Evolutionary conservation across 2,329 filamentous ascomycete genomes (phyloP), one percentile per base, ranked within the genome.

Genomic region (Ophiostoma australiae): DNA sequence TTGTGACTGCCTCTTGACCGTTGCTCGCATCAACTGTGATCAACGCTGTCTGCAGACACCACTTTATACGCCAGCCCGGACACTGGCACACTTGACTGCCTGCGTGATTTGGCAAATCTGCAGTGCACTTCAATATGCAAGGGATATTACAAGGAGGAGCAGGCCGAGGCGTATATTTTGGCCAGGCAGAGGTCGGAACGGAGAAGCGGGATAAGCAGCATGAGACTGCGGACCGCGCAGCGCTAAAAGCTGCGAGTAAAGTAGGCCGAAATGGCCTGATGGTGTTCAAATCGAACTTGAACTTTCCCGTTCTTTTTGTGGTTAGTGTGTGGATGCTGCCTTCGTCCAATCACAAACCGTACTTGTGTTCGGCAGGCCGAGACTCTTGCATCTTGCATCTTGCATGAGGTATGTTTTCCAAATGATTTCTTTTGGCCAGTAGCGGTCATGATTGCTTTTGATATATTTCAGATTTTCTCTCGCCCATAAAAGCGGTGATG

Each of bases 41-140:
- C n/a, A 58, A 15, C 52, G 11, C n/a, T 58, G n/a, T 63, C 58
- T 17, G 10, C 13, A 27, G 27, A 27, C 27, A 11, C 27, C 27
- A 15, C 58, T 63, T 35, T 63, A 63, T 63, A 63, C 15, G 13
- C 27, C 58, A 33, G 27, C 58, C 58, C 58, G 58, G 58, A 33
- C 27, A 33, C 11, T 27, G 58, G 58, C 58, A 63, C 58, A 31
- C 27, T 63, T 63, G 23, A 13, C n/a, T 17, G n/a, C n/a, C n/a
- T 8, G 3, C 10, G 6, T 27, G 52, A 58, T 31, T 4, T 10
- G 5, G 4, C 27, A 63, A 17, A 17, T 10, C 27, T 63, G 27
- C 27, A 63, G 17, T 58, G 55, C 23, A 17, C 58, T 31, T 5
- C 27, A 35, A 63, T 63, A 63, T 63, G 58, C 58, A 63, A 63